Evolutionary conservation across 495 filamentous ascomycete species (phyloP).

Genomic region (Monascus purpureus): DNA sequence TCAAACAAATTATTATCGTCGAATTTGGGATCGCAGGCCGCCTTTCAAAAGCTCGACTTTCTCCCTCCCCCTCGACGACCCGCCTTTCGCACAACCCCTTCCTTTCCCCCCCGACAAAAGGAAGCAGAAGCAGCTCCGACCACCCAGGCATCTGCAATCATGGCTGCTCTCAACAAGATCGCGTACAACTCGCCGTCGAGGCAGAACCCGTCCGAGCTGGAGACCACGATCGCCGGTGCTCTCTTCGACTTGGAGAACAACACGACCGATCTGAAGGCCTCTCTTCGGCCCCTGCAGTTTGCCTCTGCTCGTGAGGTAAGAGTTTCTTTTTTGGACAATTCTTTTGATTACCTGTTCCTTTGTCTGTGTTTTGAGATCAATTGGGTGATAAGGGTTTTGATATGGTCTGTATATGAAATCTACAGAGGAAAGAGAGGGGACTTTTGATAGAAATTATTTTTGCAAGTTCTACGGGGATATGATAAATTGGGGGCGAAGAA

Average conservation of each 20-base stretch:
- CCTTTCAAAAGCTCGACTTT: conserved; percentile 5
- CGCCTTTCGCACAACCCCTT: too few relatives aligned
- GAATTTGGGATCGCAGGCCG: too few relatives aligned
- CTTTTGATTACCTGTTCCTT: conserved; percentile 2
- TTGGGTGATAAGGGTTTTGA: conserved; percentile 2
- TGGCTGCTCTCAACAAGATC: conserved; percentile 89
- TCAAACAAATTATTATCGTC: too few relatives aligned
- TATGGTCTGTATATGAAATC: too few relatives aligned
- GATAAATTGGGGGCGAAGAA: conserved; percentile 1
- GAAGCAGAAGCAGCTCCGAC: conserved; percentile 7
- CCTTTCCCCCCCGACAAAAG: conserved; percentile 15
- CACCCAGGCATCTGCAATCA: conserved; percentile 26
- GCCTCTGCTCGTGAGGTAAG: conserved; percentile 95
- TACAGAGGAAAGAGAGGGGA: too few relatives aligned
- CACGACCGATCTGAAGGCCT: conserved; percentile 86
- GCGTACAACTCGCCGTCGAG: conserved; percentile 89
- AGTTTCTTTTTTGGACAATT: conserved; percentile 15
- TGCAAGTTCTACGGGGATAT: too few relatives aligned
- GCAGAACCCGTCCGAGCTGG: conserved; percentile 85
- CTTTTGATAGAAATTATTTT: too few relatives aligned
- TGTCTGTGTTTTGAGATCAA: conserved; percentile 1
- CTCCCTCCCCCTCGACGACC: conserved; percentile 9
- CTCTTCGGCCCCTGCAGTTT: conserved; percentile 93
- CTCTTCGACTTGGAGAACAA: conserved; percentile 97
- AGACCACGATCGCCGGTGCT: conserved; percentile 85